Base-by-base conservation (phyloP, 1,284 basidiomycete genomes). In the Megacollybia platyphylla region DNA sequence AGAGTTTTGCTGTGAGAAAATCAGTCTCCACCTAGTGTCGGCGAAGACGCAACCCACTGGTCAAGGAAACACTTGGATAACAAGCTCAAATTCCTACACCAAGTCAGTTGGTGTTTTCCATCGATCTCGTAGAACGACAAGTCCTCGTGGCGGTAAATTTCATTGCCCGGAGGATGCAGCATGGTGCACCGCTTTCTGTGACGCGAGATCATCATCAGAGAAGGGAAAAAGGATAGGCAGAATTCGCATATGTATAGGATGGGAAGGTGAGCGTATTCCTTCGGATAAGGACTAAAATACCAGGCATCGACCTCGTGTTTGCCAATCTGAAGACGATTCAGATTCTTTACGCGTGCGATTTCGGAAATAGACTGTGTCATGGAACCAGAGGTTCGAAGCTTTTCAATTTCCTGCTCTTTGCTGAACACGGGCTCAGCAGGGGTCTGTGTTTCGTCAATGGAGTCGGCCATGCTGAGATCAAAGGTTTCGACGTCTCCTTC, bases 341-440 rank as follows among this genome's bases (percentile, higher is more conserved):
- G 71, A 60, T 99, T 99, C 72, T 98, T 98, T 54, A 99, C 96
- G 34, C 96, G 79, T 10, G 94, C 87, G 48, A 98, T 85, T 64
- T 99, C 96, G 44, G 89, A 93, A 49, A 97, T 87, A 37, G 89
- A 91, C 64, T 99, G 96, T 0, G 94, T 98, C 94, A 99, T 98
- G 27, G 91, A 96, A 9, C 96, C 96, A 4, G 89, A 91, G 11
- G 93, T 97, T 29, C 96, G 82, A 11, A 98, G 75, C 63, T 97
- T 97, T 67, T 98, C 94, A 52, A 98, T 97, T 62, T 99, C 96
- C 60, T 96, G 87, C 61, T 96, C 88, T 62, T 98, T 99, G 61
- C 88, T 96, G 56, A 89, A 87, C 44, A 67, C 59, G 44, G 73
- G 69, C 18, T 68, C 66, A 24, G 69, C 68, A 0, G 70, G 61